Conservation (phyloP, 441 rosid species). For the Brassica hybrid region DNA sequence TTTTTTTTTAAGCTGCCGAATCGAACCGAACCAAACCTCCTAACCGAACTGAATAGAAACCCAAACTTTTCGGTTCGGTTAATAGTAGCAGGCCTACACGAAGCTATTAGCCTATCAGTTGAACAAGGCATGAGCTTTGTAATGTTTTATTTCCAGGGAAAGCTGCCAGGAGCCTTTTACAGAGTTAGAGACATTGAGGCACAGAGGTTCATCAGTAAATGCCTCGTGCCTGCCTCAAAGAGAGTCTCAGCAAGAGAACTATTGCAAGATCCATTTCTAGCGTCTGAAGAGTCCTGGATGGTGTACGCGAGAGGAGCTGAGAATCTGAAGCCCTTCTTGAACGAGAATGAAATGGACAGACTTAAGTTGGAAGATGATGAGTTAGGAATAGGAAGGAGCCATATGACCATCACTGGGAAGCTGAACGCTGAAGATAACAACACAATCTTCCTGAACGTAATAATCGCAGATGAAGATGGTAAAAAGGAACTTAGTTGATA, state of each 20-base stretch:
- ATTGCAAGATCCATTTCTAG: constrained; percentile 56
- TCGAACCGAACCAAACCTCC: too few relatives aligned
- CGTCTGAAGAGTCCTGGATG: constrained; percentile 48
- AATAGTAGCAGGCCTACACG: too few relatives aligned
- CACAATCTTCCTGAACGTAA: constrained; percentile 57
- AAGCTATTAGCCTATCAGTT: constrained; percentile 12
- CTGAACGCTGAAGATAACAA: constrained; percentile 60
- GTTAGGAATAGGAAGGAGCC: constrained; percentile 44
- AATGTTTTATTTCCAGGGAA: constrained; percentile 50
- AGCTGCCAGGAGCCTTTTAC: constrained; percentile 59
- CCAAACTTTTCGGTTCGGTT: too few relatives aligned
- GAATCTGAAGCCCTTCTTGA: constrained; percentile 59
- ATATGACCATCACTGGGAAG: constrained; percentile 56
- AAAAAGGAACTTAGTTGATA: constrained; percentile 1
- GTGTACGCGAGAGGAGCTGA: constrained; percentile 32
- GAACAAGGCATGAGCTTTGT: constrained; percentile 15
- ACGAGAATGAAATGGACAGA: constrained; percentile 50
- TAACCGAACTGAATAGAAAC: too few relatives aligned
- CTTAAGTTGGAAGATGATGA: constrained; percentile 56
- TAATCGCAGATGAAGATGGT: constrained; percentile 47
- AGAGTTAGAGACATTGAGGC: constrained; percentile 53
- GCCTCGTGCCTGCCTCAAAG: constrained; percentile 56
- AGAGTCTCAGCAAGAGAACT: constrained; percentile 62
- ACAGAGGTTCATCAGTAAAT: constrained; percentile 54
- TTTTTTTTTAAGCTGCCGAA: too few relatives aligned